phyloP scores from a whole-genome alignment of 129 eudicot genomes.

The Pseudognaphalium luteoalbum region DNA sequence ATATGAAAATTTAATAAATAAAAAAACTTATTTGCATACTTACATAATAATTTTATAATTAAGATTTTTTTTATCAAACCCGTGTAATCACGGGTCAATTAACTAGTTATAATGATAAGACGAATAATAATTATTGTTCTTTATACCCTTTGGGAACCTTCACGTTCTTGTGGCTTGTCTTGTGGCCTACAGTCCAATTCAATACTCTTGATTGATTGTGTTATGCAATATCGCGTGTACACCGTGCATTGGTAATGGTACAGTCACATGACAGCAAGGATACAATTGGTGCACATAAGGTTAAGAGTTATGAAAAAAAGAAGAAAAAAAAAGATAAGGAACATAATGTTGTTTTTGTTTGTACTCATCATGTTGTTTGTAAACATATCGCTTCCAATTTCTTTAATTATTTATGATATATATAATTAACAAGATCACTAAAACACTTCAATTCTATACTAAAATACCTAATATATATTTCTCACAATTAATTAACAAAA shows the following conservation, averaged over 20 bases:
- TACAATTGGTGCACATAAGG: neutral
- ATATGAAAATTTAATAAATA: too few relatives aligned
- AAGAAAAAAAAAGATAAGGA: neutral
- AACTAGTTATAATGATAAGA: too few relatives aligned
- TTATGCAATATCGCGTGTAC: neutral
- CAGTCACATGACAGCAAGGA: slow-evolving; percentile 1
- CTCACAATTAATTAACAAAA: too few relatives aligned
- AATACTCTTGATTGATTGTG: neutral
- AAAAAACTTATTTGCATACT: too few relatives aligned
- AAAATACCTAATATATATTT: too few relatives aligned
- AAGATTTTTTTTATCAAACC: too few relatives aligned
- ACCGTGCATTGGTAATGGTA: neutral
- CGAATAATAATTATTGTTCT: neutral
- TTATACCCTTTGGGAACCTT: neutral
- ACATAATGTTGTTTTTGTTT: neutral
- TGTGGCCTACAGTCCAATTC: slow-evolving; percentile 5
- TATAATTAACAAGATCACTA: too few relatives aligned
- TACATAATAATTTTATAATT: too few relatives aligned
- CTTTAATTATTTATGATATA: too few relatives aligned
- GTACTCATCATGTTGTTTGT: neutral
- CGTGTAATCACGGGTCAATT: too few relatives aligned
- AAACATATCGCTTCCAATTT: too few relatives aligned
- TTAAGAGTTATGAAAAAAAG: neutral
- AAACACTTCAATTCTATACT: too few relatives aligned
- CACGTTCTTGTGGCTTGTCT: slow-evolving; percentile 3